Base-by-base conservation (phyloP, 2,329 filamentous ascomycete species). In the Penicillium janthinellum region DNA sequence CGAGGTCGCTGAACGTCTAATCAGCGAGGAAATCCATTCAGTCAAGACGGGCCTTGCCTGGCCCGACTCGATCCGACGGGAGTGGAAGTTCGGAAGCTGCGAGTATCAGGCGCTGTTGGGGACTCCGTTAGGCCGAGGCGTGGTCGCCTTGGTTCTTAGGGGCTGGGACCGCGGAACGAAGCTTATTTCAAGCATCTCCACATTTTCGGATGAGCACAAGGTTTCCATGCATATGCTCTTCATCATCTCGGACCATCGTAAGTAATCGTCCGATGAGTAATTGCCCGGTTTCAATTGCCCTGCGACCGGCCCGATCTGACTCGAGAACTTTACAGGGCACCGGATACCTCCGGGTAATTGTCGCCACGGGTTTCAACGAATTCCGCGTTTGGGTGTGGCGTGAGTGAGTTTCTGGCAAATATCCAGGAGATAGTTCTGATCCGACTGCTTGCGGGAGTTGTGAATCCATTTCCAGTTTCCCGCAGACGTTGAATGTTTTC, bases 21-120 rank as follows among this genome's bases (percentile, higher is more conserved):
- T 54, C 41, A 49, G 28, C 10, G 12, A 38, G 14, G 17, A 41
- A 1, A 12, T 52, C 2, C 57, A 57, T 35, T 22, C 25, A 3
- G 17, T 12, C 7, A 45, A 34, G 31, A 59, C 47, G 2, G 14
- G 37, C 5, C 37, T 44, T 3, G 7, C 12, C 20, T 54, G 48
- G 58, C 48, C 49, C 4, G 44, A 56, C 41, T 22, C 50, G 14
- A 14, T 15, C n/a, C 42, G 44, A 12, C 28, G 11, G 11, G 53
- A 25, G 28, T 62, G 60, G 57, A n/a, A 47, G 38, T 14, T 35
- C 4, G 53, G 37, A 17, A 50, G 48, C 6, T 44, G 35, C 12
- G 61, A 61, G 25, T 57, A 50, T 15, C 25, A 37, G n/a, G 52
- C 54, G 5, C 38, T 61, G 4, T 15, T 60, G 14, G 49, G 35